Evolutionary conservation across 345 rosid genomes (phyloP), one percentile per base, ranked within the genome.

Genomic region (Salix arbutifolia): DNA sequence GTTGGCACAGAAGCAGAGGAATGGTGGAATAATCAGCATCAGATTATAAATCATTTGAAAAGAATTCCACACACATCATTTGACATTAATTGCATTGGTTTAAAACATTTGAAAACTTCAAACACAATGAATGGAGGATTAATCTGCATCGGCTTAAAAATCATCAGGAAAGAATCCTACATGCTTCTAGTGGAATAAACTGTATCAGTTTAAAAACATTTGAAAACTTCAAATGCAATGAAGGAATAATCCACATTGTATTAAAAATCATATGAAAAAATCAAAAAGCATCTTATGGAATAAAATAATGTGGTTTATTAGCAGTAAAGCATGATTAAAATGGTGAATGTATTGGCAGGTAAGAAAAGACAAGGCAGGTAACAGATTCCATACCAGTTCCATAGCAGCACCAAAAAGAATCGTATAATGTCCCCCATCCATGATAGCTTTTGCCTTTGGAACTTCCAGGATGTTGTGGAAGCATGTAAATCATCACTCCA

Each of bases 321-420:
- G 28, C 12, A 23, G 64, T 58, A 58, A 23, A 58, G 23, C 10
- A 58, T 58, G 14, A 58, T 58, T 8, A 58, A 58, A 58, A 58
- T 1, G 23, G 28, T 58, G 62, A 58, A 58, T n/a, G 64, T 23
- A 58, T 58, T 23, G 4, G 64, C 64, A 58, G 28, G 28, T 58
- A n/a, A 58, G 64, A 58, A 58, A 58, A 26, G 28, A 58, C 10
- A 11, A 58, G 64, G 64, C 13, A n/a, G 16, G 28, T 8, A 67
- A 77, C 28, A 66, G 52, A 46, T 52, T 66, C 53, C 74, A 68
- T 42, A 92, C 98, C 99, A 83, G 98, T 93, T 75, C 97, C 98
- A 84, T 96, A 96, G 81, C 98, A 96, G 87, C 99, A 96, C 99
- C 99, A 96, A 78, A 96, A 96, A n/a, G 92, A 66, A 64, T 81